phyloP scores from a whole-genome alignment of 805 yeast genomes.

The Yamadazyma akitaensis region DNA sequence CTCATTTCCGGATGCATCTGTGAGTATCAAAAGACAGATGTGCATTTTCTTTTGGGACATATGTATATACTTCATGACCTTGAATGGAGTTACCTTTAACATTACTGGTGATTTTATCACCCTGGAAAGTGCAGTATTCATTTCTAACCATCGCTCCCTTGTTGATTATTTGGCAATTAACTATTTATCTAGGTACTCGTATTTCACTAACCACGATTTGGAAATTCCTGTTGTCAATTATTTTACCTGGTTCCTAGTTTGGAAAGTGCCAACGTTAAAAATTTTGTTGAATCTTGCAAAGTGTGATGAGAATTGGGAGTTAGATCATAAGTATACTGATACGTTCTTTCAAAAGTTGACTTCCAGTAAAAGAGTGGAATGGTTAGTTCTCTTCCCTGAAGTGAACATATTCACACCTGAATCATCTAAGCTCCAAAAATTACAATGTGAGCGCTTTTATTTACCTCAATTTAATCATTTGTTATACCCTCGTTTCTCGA shows the following conservation, averaged over 20 bases:
- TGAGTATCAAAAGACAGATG: conserved; percentile 16
- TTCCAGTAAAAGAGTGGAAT: conserved; percentile 42
- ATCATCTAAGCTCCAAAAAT: conserved; percentile 47
- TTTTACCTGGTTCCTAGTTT: conserved; percentile 66
- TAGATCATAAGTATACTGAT: conserved; percentile 37
- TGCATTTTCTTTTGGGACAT: conserved; percentile 28
- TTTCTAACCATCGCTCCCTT: conserved; percentile 64
- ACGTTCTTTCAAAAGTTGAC: conserved; percentile 34
- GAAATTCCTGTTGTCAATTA: conserved; percentile 48
- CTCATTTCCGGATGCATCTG: conserved; percentile 20
- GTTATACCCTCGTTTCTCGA: conserved; percentile 74
- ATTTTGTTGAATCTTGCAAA: conserved; percentile 46
- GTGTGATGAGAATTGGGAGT: conserved; percentile 70
- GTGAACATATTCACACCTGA: conserved; percentile 64
- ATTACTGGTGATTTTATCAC: conserved; percentile 42
- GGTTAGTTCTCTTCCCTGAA: conserved; percentile 83
- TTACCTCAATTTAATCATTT: conserved; percentile 60
- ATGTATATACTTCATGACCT: conserved; percentile 27
- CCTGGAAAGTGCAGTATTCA: conserved; percentile 34
- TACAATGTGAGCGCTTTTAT: conserved; percentile 52
- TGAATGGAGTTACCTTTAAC: conserved; percentile 35
- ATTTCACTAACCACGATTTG: conserved; percentile 13
- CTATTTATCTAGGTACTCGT: conserved; percentile 32
- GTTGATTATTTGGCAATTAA: conserved; percentile 61
- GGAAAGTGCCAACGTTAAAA: conserved; percentile 57